Conservation (phyloP, 768 basidiomycete species). For the Daedaleopsis sinensis region DNA sequence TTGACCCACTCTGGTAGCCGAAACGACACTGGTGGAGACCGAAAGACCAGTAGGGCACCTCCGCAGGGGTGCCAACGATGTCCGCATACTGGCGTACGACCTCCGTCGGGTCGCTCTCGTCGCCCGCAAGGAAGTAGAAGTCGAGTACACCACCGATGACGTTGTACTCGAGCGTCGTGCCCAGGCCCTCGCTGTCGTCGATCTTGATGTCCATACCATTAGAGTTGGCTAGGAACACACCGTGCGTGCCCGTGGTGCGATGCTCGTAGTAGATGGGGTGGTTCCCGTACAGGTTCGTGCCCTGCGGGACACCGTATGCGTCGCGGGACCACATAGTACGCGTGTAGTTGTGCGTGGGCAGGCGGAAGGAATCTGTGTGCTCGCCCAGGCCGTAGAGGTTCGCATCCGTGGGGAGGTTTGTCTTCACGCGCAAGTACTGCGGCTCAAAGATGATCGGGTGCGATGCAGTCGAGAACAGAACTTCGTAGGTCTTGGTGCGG, state of each 20-base stretch:
- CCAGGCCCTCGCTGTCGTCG: constrained; percentile 38
- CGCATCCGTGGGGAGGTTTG: constrained; percentile 55
- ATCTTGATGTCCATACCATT: constrained; percentile 82
- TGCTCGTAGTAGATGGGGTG: constrained; percentile 79
- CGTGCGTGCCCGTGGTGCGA: constrained; percentile 65
- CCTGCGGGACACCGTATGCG: constrained; percentile 56
- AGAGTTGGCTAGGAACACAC: constrained; percentile 68
- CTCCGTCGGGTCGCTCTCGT: constrained; percentile 55
- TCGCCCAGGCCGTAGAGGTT: constrained; percentile 85
- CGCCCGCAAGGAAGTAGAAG: constrained; percentile 78
- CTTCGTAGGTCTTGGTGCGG: constrained; percentile 50
- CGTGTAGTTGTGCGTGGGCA: constrained; percentile 44
- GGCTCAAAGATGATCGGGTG: constrained; percentile 74
- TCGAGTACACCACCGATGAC: constrained; percentile 78
- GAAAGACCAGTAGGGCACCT: constrained; percentile 76
- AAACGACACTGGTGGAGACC: constrained; percentile 76
- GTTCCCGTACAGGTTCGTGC: constrained; percentile 70
- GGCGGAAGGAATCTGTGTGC: constrained; percentile 66
- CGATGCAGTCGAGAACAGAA: constrained; percentile 62
- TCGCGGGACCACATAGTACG: constrained; percentile 70
- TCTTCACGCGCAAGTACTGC: constrained; percentile 76
- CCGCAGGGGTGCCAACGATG: constrained; percentile 65
- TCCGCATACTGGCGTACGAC: constrained; percentile 72
- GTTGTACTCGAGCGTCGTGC: constrained; percentile 66
- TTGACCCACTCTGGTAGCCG: constrained; percentile 58